Conservation (phyloP, 306 rosid genomes). For the Erythrophleum fordii region DNA sequence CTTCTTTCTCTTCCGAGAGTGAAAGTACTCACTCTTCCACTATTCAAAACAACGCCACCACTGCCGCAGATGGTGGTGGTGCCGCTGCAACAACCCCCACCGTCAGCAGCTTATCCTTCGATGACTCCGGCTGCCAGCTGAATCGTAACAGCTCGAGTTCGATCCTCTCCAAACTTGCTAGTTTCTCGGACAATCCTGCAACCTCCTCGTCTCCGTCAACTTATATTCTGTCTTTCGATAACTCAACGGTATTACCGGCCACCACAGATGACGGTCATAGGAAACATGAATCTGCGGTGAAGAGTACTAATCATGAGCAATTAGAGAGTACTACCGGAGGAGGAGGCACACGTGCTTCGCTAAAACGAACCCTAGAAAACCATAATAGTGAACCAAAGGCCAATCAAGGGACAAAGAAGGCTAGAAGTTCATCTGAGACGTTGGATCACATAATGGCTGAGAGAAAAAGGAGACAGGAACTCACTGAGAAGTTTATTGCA, state of each 20-base stretch:
- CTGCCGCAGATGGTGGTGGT: neutral
- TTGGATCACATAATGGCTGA: constrained; percentile 38
- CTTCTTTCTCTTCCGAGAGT: constrained; percentile 35
- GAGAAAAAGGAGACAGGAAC: constrained; percentile 43
- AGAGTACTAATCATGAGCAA: neutral
- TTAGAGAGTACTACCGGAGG: neutral
- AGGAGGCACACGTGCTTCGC: neutral
- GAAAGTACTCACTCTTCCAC: constrained; percentile 24
- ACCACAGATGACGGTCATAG: neutral
- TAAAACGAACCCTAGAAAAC: neutral
- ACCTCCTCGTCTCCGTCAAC: neutral
- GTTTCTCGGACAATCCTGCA: neutral
- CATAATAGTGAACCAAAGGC: neutral
- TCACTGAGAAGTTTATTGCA: constrained; percentile 41
- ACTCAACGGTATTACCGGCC: constrained; percentile 26
- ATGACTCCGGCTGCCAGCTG: neutral
- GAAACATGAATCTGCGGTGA: neutral
- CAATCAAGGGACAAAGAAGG: constrained; percentile 13
- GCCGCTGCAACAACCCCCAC: neutral
- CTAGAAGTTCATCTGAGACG: constrained; percentile 36
- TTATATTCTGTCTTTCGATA: constrained; percentile 34
- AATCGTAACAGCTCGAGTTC: neutral
- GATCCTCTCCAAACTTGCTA: constrained; percentile 12
- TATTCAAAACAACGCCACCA: constrained; percentile 2
- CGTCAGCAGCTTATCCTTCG: neutral